These are phyloP conservation scores for Larix kaempferi DNA, from an alignment of 75 land plant genomes.

Conservation along the genomic window DNA sequence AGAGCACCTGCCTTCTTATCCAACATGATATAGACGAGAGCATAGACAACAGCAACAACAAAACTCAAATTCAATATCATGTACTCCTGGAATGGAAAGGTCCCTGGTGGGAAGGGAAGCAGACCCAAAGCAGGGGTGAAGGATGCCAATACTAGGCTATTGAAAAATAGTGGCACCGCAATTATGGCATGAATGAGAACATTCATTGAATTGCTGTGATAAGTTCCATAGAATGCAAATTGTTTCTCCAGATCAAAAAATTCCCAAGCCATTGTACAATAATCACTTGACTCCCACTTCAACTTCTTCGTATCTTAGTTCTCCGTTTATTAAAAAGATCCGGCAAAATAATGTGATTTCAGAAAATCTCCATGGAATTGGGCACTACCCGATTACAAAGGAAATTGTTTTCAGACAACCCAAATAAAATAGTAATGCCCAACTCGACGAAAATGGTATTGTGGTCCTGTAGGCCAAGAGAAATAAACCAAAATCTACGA, in stretches of 20 bases:
- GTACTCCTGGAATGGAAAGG: slow-evolving; percentile 19
- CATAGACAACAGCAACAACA: slow-evolving; percentile 46
- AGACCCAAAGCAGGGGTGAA: slow-evolving; percentile 33
- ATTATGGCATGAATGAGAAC: slow-evolving; percentile 68
- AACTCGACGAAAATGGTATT: no score
- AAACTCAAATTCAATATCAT: slow-evolving; percentile 64
- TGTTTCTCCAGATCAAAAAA: slow-evolving; percentile 85
- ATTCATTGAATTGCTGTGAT: slow-evolving; percentile 83
- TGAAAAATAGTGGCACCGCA: slow-evolving; percentile 91
- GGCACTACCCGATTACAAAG: no score
- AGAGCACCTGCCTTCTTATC: slow-evolving; percentile 75
- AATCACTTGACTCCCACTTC: no score
- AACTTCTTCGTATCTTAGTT: no score
- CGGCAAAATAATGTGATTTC: no score
- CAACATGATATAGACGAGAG: slow-evolving; percentile 45
- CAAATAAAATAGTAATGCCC: no score
- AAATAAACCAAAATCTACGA: no score
- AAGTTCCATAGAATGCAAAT: slow-evolving; percentile 93
- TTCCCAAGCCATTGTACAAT: slow-evolving; percentile 10
- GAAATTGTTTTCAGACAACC: no score
- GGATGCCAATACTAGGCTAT: slow-evolving; percentile 50
- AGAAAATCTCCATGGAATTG: no score
- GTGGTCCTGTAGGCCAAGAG: no score
- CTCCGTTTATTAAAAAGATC: no score
- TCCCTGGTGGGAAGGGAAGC: slow-evolving; percentile 22